phyloP scores from a whole-genome alignment of 108 stramenopile genomes.

The Heterococcus sp. region DNA sequence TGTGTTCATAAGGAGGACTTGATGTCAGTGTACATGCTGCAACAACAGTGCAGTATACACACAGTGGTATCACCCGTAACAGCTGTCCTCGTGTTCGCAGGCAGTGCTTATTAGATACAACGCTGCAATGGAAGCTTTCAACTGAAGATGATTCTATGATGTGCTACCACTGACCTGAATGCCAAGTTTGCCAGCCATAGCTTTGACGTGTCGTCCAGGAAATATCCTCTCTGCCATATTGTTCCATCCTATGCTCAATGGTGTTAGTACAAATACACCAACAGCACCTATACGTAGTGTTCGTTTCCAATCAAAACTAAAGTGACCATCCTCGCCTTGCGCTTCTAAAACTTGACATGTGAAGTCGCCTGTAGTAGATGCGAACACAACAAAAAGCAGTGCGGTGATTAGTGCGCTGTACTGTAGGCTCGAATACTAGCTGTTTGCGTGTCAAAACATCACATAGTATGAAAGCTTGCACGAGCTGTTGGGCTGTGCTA shows the following conservation, averaged over 20 bases:
- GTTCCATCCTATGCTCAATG: conserved; percentile 38
- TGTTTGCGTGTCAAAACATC: neutral
- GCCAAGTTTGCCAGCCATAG: conserved; percentile 22
- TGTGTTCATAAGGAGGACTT: neutral
- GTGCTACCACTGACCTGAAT: conserved; percentile 7
- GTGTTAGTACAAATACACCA: conserved; percentile 21
- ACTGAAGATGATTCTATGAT: conserved; percentile 9
- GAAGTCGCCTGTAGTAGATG: conserved; percentile 7
- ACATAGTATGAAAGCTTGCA: too few species aligned
- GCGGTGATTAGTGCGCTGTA: neutral
- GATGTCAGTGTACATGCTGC: neutral
- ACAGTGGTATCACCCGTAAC: neutral
- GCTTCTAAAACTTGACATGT: conserved; percentile 30
- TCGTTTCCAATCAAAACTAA: conserved; percentile 3
- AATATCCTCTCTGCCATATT: conserved; percentile 18
- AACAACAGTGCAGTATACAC: neutral
- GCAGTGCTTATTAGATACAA: neutral
- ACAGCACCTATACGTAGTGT: conserved; percentile 21
- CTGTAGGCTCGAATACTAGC: neutral
- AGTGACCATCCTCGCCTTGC: neutral
- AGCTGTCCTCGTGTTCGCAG: neutral
- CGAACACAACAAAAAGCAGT: neutral
- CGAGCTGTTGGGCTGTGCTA: too few species aligned
- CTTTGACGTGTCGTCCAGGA: conserved; percentile 10
- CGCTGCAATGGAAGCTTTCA: neutral